phyloP scores from a whole-genome alignment of 2,329 filamentous ascomycete genomes.

The Trichoderma hamatum region DNA sequence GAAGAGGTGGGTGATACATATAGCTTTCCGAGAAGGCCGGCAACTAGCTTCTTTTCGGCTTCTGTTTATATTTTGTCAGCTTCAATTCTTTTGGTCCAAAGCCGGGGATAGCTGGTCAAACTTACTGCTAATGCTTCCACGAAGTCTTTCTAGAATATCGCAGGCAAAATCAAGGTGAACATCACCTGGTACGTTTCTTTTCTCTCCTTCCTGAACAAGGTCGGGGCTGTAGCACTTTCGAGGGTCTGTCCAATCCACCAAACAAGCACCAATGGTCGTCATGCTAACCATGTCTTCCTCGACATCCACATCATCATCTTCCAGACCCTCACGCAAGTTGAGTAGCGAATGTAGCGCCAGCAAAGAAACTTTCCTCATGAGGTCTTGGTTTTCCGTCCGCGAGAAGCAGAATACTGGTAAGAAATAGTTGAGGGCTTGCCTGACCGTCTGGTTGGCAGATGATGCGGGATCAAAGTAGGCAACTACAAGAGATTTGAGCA shows the following conservation, averaged over 20 bases:
- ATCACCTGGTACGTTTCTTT: slow-evolving; percentile 70
- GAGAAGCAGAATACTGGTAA: slow-evolving; percentile 93
- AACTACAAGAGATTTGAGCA: slow-evolving; percentile 83
- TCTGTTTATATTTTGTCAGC: slow-evolving; percentile 52
- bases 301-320: slow-evolving; percentile 76
- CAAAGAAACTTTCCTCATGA: slow-evolving; percentile 76
- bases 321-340: slow-evolving; percentile 70
- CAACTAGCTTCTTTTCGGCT: slow-evolving; percentile 83
- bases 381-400: slow-evolving; percentile 75
- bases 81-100: background rate
- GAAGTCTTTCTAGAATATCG: slow-evolving; percentile 74
- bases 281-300: slow-evolving; percentile 79
- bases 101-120: slow-evolving; percentile 26
- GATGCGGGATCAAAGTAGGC: slow-evolving; percentile 90
- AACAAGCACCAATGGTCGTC: slow-evolving; percentile 74
- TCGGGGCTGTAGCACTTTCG: slow-evolving; percentile 68
- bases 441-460: slow-evolving; percentile 74
- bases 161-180: slow-evolving; percentile 79
- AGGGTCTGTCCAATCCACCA: slow-evolving; percentile 95
- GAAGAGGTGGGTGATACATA: slow-evolving; percentile 71
- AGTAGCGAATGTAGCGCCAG: slow-evolving; percentile 75
- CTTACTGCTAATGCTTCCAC: slow-evolving; percentile 69
- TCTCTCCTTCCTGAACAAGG: slow-evolving; percentile 56
- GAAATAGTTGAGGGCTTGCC: slow-evolving; percentile 91
- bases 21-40: slow-evolving; percentile 79